Evolutionary conservation across 805 yeast species (phyloP).

Genomic region (Cyberlindnera sargentensis): DNA sequence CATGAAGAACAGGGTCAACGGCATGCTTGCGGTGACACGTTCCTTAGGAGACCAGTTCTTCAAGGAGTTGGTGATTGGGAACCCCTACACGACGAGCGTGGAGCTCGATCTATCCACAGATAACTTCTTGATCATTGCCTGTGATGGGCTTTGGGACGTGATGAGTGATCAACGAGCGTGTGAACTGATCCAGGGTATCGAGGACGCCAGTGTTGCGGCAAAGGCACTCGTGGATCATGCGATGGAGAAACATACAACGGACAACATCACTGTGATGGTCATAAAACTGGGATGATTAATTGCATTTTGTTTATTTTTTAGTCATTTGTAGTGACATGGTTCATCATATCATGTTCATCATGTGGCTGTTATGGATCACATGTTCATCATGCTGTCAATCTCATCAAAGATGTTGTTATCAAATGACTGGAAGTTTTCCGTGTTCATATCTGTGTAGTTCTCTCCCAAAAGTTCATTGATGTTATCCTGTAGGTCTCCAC

Average conservation of each 20-base stretch:
- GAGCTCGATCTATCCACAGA: slow-evolving; percentile 54
- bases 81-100: slow-evolving; percentile 88
- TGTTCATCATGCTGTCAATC: slow-evolving; percentile 20
- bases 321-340: not conserved
- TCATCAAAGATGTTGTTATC: slow-evolving; percentile 19
- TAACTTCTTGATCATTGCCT: slow-evolving; percentile 80
- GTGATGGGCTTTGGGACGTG: slow-evolving; percentile 98
- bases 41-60: slow-evolving; percentile 91
- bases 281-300: slow-evolving; percentile 30
- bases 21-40: slow-evolving; percentile 90
- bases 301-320: no score
- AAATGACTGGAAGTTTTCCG: not conserved
- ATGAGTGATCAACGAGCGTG: slow-evolving; percentile 81
- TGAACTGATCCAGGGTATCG: slow-evolving; percentile 48
- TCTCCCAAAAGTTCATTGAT: slow-evolving; percentile 20
- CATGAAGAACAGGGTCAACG: slow-evolving; percentile 88
- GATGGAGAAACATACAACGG: slow-evolving; percentile 72
- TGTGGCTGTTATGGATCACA: slow-evolving; percentile 2
- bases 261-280: slow-evolving; percentile 91
- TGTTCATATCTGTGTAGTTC: slow-evolving; percentile 1
- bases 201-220: slow-evolving; percentile 62
- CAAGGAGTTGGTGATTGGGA: slow-evolving; percentile 82
- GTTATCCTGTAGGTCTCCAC: slow-evolving; percentile 11
- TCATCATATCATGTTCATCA: not conserved
- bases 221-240: slow-evolving; percentile 65